Conservation (phyloP, 2,329 filamentous ascomycete species). For the Trichoderma lentiforme region DNA sequence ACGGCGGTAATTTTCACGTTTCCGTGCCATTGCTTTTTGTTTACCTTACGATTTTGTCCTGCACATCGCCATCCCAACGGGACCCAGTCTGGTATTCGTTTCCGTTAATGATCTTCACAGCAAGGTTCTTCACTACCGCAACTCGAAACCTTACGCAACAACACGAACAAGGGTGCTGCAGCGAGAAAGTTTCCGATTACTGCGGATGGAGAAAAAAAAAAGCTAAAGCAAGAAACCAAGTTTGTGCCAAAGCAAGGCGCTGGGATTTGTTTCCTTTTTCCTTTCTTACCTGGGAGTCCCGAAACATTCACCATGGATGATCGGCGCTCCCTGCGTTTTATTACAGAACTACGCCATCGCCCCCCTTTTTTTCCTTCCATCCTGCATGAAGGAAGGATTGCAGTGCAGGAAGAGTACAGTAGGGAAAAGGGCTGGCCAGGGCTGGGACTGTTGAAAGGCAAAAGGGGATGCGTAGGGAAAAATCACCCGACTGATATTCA, state of each 20-base stretch:
- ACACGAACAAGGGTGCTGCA: not conserved
- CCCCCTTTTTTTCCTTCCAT: not conserved
- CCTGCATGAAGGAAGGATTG: not conserved
- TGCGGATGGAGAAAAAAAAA: not conserved
- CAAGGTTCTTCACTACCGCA: not conserved
- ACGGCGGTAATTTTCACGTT: not conserved
- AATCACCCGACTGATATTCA: not conserved
- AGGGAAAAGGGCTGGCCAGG: not conserved
- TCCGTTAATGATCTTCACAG: conserved; percentile 6
- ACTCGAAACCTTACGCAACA: not conserved
- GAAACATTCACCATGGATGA: not conserved
- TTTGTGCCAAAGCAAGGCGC: not conserved
- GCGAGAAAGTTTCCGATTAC: not conserved
- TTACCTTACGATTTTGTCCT: not conserved
- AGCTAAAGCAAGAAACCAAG: not conserved
- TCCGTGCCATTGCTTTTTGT: not conserved
- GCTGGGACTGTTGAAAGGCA: not conserved
- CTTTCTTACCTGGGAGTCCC: not conserved
- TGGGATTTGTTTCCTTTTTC: not conserved
- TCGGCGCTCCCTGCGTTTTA: not conserved
- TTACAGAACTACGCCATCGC: not conserved
- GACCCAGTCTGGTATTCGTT: not conserved
- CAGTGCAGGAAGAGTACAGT: no score
- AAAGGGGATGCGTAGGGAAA: not conserved
- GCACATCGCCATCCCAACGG: not conserved